phyloP scores from a whole-genome alignment of 306 rosid species.

The Lathyrus sativus region DNA sequence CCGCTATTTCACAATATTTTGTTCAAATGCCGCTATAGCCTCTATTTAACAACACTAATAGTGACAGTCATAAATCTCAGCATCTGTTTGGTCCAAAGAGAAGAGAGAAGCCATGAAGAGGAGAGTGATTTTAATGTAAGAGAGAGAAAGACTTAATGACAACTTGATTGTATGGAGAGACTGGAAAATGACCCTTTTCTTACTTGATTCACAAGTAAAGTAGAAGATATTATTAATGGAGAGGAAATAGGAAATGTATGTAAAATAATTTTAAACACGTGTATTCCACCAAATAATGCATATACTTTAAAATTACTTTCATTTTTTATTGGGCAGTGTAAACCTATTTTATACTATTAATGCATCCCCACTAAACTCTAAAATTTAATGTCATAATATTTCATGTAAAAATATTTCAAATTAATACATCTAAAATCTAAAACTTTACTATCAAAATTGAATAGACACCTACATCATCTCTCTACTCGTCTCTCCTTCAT shows the following conservation, averaged over 20 bases:
- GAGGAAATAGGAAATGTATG: too few relatives aligned
- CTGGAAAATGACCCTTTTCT: not conserved
- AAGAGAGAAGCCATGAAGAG: not conserved
- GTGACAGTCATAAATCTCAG: not conserved
- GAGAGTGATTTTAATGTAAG: not conserved
- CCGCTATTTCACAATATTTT: not conserved
- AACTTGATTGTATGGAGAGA: not conserved
- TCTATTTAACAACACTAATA: not conserved
- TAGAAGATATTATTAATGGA: not conserved
- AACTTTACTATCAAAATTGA: not conserved
- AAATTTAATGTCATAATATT: not conserved
- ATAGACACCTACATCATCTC: not conserved
- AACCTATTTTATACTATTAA: too few relatives aligned
- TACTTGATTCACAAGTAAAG: slow-evolving; percentile 2
- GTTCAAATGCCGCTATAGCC: not conserved
- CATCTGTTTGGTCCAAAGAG: not conserved
- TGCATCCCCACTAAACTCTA: too few relatives aligned
- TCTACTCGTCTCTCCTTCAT: not conserved
- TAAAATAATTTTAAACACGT: too few relatives aligned
- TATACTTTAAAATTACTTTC: too few relatives aligned
- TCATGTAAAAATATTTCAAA: not conserved
- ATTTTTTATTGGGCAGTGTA: too few relatives aligned
- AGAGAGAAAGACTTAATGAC: not conserved
- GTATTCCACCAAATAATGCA: too few relatives aligned
- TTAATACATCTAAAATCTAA: not conserved